These are phyloP conservation scores for Chaetoscypha palmicola DNA, from an alignment of 2,329 filamentous ascomycete species.

Conservation along the genomic window DNA sequence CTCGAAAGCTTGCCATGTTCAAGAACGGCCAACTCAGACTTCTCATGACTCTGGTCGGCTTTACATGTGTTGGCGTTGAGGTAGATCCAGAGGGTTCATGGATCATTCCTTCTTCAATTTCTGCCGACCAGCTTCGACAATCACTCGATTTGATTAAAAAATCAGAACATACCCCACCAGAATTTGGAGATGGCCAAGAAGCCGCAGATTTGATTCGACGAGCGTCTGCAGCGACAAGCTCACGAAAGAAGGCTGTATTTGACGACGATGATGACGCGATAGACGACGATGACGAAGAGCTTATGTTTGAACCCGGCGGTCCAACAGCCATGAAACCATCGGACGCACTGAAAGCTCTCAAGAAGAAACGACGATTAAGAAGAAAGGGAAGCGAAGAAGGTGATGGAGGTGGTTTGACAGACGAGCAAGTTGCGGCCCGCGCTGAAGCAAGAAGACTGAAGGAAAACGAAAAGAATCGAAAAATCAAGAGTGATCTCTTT, in stretches of 20 bases:
- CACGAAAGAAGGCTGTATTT: conserved; percentile 52
- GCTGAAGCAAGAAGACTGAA: conserved; percentile 56
- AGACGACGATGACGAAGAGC: conserved; percentile 39
- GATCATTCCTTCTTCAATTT: conserved; percentile 63
- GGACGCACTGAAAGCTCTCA: conserved; percentile 49
- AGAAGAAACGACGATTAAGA: conserved; percentile 48
- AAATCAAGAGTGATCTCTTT: conserved; percentile 78
- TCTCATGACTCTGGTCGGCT: conserved; percentile 68
- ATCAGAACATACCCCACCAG: conserved; percentile 70
- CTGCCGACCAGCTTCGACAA: conserved; percentile 59
- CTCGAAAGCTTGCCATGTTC: conserved; percentile 68
- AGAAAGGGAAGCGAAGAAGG: conserved; percentile 34
- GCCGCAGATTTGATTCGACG: conserved; percentile 75
- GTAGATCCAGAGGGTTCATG: conserved; percentile 73
- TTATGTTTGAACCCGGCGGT: conserved; percentile 63
- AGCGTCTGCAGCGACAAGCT: conserved; percentile 44
- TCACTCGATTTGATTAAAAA: conserved; percentile 66
- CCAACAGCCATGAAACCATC: conserved; percentile 50
- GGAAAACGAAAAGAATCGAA: conserved; percentile 67
- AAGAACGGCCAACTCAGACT: conserved; percentile 84
- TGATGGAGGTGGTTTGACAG: conserved; percentile 41
- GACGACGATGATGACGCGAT: conserved; percentile 63
- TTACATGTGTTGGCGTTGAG: conserved; percentile 48
- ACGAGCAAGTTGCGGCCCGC: conserved; percentile 54
- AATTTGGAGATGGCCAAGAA: conserved; percentile 60